phyloP scores from a whole-genome alignment of 163 green algal species.

The Chlorella variabilis region DNA sequence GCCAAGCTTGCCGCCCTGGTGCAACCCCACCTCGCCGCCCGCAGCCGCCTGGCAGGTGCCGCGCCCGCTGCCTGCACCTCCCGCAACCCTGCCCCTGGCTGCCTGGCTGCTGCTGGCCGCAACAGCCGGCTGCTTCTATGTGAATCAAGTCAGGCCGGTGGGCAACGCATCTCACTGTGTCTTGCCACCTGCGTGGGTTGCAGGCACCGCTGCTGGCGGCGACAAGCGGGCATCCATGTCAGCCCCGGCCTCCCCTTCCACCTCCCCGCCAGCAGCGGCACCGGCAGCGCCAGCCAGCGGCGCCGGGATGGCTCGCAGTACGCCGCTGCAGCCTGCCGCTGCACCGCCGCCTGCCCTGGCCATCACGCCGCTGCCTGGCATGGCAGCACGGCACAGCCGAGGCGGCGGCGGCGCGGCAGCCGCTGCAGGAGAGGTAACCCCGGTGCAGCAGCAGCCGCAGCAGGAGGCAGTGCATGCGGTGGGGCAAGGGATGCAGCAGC shows the following conservation, averaged over 20 bases:
- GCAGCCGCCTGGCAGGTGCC: too few relatives aligned
- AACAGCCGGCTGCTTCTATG: too few relatives aligned
- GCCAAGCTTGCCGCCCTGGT: too few relatives aligned
- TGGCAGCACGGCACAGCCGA: not conserved
- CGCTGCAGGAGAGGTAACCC: not conserved
- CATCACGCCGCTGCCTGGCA: conserved; percentile 1
- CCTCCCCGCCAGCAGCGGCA: not conserved
- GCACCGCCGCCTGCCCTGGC: not conserved
- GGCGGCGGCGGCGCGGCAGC: not conserved
- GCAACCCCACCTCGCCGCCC: too few relatives aligned
- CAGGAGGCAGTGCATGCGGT: not conserved
- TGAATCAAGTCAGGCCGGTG: too few relatives aligned
- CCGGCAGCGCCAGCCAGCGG: not conserved
- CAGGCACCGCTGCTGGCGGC: not conserved
- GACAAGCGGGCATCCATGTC: not conserved
- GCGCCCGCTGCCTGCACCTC: too few relatives aligned
- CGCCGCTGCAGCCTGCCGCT: not conserved
- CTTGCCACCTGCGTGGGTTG: not conserved
- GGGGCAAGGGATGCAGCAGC: not conserved
- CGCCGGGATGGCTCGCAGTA: not conserved
- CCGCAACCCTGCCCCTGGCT: too few relatives aligned
- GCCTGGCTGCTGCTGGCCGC: too few relatives aligned
- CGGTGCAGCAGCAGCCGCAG: not conserved
- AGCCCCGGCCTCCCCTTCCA: not conserved
- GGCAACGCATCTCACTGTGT: too few relatives aligned